Conservation (phyloP, 257 asterid genomes). For the Plantago major region DNA sequence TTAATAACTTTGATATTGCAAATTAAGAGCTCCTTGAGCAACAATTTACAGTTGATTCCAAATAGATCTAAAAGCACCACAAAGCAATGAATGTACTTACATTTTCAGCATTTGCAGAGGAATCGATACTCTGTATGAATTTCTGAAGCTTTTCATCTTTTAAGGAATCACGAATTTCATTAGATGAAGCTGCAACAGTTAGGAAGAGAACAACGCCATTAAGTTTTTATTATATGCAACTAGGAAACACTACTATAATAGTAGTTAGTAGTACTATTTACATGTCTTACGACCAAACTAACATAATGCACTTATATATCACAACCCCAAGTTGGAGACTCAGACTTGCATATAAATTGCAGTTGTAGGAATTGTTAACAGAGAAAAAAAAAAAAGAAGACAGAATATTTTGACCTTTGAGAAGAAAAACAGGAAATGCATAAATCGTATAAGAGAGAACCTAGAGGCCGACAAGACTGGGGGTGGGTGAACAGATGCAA, state of each 20-base stretch:
- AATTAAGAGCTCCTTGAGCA: not conserved
- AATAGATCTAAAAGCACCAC: not conserved
- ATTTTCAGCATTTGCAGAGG: slow-evolving; percentile 49
- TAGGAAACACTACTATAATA: not conserved
- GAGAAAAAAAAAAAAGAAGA: not conserved
- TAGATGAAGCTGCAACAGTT: slow-evolving; percentile 51
- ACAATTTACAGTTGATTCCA: not conserved
- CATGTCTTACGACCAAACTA: too few species aligned
- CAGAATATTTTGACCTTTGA: not conserved
- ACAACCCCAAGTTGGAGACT: not conserved
- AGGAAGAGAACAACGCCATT: not conserved
- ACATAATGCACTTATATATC: too few species aligned
- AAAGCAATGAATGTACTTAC: slow-evolving; percentile 30
- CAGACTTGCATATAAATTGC: too few species aligned
- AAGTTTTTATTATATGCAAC: slow-evolving; percentile 3
- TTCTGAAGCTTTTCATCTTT: slow-evolving; percentile 57
- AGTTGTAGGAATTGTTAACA: not conserved
- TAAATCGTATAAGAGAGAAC: not conserved
- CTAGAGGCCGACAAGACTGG: too few species aligned
- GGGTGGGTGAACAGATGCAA: not conserved
- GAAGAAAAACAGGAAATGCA: not conserved
- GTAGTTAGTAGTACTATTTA: too few species aligned
- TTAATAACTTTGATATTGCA: not conserved
- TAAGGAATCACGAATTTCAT: slow-evolving; percentile 50
- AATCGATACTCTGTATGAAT: slow-evolving; percentile 39